A percentile compares a stretch with the other conserved stretches of the same genome.
Conservation (phyloP, 805 yeast genomes). For the Metschnikowia gelsemii region DNA sequence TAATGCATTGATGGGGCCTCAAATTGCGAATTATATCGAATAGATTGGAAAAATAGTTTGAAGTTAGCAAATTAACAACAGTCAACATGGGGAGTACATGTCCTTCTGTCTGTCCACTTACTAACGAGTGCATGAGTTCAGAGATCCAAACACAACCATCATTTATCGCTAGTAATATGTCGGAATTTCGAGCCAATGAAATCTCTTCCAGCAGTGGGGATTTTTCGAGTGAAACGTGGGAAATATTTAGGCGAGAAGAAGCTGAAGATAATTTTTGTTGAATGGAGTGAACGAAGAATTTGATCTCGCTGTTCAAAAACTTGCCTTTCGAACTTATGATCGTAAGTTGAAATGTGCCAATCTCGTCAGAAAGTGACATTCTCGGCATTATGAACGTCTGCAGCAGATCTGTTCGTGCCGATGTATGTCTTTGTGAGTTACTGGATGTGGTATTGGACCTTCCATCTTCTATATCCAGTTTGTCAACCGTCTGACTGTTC, state of each 20-base stretch:
- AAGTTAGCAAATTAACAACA: constrained; percentile 39
- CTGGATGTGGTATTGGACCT: constrained; percentile 8
- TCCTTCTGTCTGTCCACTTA: constrained; percentile 14
- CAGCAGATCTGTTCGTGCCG: constrained; percentile 15
- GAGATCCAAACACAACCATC: constrained; percentile 37
- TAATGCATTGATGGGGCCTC: constrained; percentile 42
- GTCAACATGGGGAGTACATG: constrained; percentile 28
- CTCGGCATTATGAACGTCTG: constrained; percentile 40
- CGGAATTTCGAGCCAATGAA: constrained; percentile 24
- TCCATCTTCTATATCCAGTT: constrained; percentile 24
- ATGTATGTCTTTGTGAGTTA: constrained; percentile 2
- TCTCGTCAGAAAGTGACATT: constrained; percentile 26
- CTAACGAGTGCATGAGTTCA: constrained; percentile 22
- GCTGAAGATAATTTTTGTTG: constrained; percentile 5
- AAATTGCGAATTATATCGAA: constrained; percentile 35
- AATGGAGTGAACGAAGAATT: constrained; percentile 21
- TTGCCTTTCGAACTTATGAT: constrained; percentile 23
- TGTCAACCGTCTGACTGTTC: constrained; percentile 29
- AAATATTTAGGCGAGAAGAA: constrained; percentile 7
- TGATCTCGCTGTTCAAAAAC: constrained; percentile 21
- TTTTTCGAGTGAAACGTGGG: constrained; percentile 8
- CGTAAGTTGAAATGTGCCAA: constrained; percentile 21
- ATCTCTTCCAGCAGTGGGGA: constrained; percentile 18
- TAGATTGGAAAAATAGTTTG: constrained; percentile 40
- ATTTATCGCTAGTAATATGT: constrained; percentile 36